These are phyloP conservation scores for Atalantia buxifolia DNA, from an alignment of 345 rosid species.

Conservation along the genomic window DNA sequence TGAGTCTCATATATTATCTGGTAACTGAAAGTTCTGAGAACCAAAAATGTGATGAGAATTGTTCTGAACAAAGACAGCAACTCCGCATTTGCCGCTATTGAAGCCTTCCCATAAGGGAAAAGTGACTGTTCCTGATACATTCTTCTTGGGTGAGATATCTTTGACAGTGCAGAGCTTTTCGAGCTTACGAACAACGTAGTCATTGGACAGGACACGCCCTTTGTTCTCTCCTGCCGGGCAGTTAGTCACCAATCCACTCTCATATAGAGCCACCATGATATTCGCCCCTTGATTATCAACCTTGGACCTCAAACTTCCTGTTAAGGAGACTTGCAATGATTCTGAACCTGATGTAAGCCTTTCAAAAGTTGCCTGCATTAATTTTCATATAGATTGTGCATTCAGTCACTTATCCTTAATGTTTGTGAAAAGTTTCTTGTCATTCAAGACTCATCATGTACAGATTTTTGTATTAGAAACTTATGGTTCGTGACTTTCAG, in stretches of 20 bases:
- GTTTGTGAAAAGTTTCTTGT: background rate
- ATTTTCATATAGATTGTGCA: background rate
- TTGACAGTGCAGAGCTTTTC: conserved; percentile 69
- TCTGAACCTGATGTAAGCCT: conserved; percentile 60
- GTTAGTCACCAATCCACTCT: conserved; percentile 64
- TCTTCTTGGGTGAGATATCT: conserved; percentile 56
- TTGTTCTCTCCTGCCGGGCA: conserved; percentile 71
- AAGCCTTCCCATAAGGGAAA: conserved; percentile 75
- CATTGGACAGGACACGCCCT: conserved; percentile 70
- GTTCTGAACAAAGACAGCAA: conserved; percentile 66
- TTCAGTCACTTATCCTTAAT: background rate
- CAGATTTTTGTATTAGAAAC: background rate
- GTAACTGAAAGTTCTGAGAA: conserved; percentile 60
- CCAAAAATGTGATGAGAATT: conserved; percentile 64
- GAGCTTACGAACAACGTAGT: conserved; percentile 70
- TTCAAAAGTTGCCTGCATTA: conserved; percentile 55
- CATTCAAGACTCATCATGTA: background rate
- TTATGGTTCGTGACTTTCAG: background rate
- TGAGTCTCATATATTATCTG: conserved; percentile 44
- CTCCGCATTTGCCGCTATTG: conserved; percentile 61
- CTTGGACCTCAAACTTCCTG: conserved; percentile 54
- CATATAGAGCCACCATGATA: conserved; percentile 78
- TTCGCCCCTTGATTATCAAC: conserved; percentile 54
- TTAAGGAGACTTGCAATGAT: conserved; percentile 49
- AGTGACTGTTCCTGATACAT: conserved; percentile 58